Percentiles rank a stretch among this genome's conserved stretches.
These are phyloP conservation scores for Penicillium robsamsonii DNA, from an alignment of 495 filamentous ascomycete genomes.

Conservation along the genomic window DNA sequence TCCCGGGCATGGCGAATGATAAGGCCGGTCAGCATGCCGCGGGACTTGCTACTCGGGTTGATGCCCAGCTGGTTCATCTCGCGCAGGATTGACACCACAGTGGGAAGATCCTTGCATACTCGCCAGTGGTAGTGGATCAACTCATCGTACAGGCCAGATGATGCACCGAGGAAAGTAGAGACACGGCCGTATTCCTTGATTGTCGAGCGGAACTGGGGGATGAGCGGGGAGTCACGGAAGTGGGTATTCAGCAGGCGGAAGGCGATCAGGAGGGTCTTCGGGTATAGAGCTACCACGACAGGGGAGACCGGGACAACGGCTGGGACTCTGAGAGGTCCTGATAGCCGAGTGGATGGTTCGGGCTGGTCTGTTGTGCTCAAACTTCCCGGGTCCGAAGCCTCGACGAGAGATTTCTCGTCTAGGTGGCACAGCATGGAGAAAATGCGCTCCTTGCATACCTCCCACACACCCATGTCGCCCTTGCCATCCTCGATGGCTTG, in stretches of 20 bases:
- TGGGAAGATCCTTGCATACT: conserved; percentile 57
- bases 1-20: conserved; percentile 25
- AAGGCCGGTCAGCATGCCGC: conserved; percentile 45
- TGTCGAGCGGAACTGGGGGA: conserved; percentile 61
- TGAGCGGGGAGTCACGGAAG: conserved; percentile 61
- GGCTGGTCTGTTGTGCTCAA: background rate
- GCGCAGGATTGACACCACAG: conserved; percentile 59
- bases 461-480: conserved; percentile 70
- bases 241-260: conserved; percentile 60
- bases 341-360: background rate
- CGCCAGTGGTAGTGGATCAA: conserved; percentile 64
- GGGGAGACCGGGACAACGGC: conserved; percentile 42
- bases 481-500: conserved; percentile 39
- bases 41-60: conserved; percentile 57
- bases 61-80: conserved; percentile 79
- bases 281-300: conserved; percentile 66
- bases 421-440: conserved; percentile 58
- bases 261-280: conserved; percentile 59
- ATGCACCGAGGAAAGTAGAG: conserved; percentile 71
- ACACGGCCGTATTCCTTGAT: conserved; percentile 68
- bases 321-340: conserved; percentile 30
- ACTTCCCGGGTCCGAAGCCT: background rate
- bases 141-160: conserved; percentile 72
- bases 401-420: conserved; percentile 19
- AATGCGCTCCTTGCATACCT: conserved; percentile 65